Evolutionary conservation across 306 rosid species (phyloP), one percentile per base, ranked within the genome.

Genomic region (Gastrolobium bilobum): DNA sequence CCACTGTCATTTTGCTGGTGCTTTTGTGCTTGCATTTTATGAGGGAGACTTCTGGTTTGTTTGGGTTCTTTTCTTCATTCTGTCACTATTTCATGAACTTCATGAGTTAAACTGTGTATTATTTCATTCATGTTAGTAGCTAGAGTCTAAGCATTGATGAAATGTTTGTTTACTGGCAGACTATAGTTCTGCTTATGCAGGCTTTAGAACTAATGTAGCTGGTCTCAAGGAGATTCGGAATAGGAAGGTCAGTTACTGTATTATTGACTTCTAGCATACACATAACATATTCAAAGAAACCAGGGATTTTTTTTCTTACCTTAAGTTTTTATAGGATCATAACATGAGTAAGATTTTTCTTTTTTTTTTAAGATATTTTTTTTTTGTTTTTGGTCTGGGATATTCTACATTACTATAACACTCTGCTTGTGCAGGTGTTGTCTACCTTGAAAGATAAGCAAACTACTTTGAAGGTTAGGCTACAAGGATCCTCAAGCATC

Each of bases 171-270:
- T 54, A 7, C 10, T 78, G 48, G 31, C 75, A 89, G 93, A 76
- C n/a, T 89, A 91, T 75, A 70, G 4, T 43, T 14, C 77, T 76
- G 60, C 71, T 40, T 4, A 78, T 80, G 83, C 82, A 26, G 76
- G 90, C 82, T 68, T 78, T 73, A 37, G 50, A 76, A 44, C 78
- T 76, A 44, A 82, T 59, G 81, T 65, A 10, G 70, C 64, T 48
- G 75, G 34, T 71, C 56, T 68, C 39, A 59, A 69, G 72, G 78
- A 59, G 50, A 81, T 43, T 15, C 73, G 52, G 7, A 84, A 46
- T 52, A 87, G 96, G 82, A 91, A 89, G 96, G 96, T 89, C 3
- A 71, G 75, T 47, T 4, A 20, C 59, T 30, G 38, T 50, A 15
- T 1, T 37, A 3, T 30, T 34, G 5, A 0, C 57, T 31, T 30